Conservation (phyloP, 257 asterid genomes). For the Eustoma russellianum region DNA sequence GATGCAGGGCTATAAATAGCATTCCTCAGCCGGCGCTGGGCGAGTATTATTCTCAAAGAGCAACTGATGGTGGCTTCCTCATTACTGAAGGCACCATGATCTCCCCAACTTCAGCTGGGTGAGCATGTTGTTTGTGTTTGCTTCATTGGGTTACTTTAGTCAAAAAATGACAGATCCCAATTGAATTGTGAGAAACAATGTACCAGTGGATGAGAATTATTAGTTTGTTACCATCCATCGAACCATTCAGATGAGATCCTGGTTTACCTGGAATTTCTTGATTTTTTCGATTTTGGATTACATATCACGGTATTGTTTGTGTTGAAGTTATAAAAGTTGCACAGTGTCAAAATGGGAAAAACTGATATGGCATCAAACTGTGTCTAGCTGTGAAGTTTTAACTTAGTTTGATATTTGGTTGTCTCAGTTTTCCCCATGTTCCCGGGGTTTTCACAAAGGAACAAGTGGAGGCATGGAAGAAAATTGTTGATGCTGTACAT, state of each 20-base stretch:
- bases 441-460: conserved; percentile 73
- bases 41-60: conserved; percentile 72
- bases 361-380: no score
- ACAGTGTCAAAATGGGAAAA: no score
- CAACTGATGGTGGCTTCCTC: conserved; percentile 77
- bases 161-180: no score
- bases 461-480: conserved; percentile 88
- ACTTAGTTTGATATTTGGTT: neutral
- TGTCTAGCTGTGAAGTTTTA: no score
- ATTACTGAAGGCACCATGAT: conserved; percentile 91
- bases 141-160: neutral
- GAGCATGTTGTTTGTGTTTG: conserved; percentile 16
- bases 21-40: conserved; percentile 55
- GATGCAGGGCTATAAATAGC: conserved; percentile 68
- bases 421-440: conserved; percentile 78
- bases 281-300: no score
- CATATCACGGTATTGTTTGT: no score
- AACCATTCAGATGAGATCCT: no score
- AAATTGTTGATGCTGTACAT: conserved; percentile 64
- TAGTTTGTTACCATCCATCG: no score
- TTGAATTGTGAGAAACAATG: no score
- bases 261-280: no score
- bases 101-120: conserved; percentile 81
- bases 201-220: no score
- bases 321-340: no score